Evolutionary conservation across 768 basidiomycete genomes (phyloP).

Genomic region (Collybia nuda): DNA sequence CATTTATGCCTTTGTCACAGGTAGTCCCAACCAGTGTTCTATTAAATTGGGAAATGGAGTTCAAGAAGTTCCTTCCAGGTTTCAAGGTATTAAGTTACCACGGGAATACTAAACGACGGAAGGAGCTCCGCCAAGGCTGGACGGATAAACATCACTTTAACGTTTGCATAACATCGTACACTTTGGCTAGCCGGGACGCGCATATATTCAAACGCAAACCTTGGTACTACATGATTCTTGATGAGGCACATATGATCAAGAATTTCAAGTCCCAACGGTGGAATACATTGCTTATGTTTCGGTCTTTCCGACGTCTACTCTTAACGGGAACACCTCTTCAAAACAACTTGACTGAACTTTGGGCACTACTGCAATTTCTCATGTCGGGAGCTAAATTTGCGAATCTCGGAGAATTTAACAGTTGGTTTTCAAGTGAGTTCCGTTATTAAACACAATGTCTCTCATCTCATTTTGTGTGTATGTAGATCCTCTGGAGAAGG

Average conservation of each 20-base stretch:
- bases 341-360: conserved; percentile 94
- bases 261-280: conserved; percentile 94
- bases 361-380: conserved; percentile 93
- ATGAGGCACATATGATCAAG: conserved; percentile 98
- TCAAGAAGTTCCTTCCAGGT: conserved; percentile 92
- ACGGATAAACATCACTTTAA: conserved; percentile 88
- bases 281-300: conserved; percentile 89
- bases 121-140: conserved; percentile 90
- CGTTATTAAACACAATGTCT: neutral
- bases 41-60: conserved; percentile 96
- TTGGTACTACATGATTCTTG: conserved; percentile 96
- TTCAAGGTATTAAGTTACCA: conserved; percentile 89
- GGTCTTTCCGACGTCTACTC: conserved; percentile 81
- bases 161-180: conserved; percentile 93
- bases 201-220: conserved; percentile 89
- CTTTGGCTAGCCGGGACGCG: conserved; percentile 87
- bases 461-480: conserved; percentile 5
- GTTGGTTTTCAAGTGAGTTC: conserved; percentile 92
- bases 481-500: conserved; percentile 88
- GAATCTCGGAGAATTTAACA: conserved; percentile 88
- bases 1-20: conserved; percentile 31
- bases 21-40: conserved; percentile 92
- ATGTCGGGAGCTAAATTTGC: conserved; percentile 90
- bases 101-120: conserved; percentile 84
- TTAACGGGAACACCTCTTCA: conserved; percentile 96